Evolutionary conservation across 78 protist species (phyloP).

Genomic region (Dictyostelium capitatum): DNA sequence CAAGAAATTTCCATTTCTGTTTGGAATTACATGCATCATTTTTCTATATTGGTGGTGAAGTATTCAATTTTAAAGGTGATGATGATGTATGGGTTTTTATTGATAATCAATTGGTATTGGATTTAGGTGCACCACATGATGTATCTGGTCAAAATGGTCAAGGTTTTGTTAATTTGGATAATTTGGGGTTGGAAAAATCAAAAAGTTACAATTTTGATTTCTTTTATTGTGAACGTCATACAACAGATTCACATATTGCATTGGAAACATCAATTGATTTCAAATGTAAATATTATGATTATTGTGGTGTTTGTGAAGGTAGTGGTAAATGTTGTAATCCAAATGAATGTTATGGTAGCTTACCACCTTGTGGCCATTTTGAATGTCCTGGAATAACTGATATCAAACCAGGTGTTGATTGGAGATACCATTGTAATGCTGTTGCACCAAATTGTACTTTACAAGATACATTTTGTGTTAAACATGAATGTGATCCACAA

Average conservation of each 20-base stretch:
- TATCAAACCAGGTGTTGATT: background rate
- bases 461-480: background rate
- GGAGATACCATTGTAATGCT: background rate
- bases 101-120: constrained; percentile 44
- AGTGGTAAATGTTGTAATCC: constrained; percentile 52
- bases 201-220: constrained; percentile 42
- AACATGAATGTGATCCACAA: constrained; percentile 2
- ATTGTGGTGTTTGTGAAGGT: constrained; percentile 80
- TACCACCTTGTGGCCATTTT: background rate
- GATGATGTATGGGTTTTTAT: constrained; percentile 54
- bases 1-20: constrained; percentile 44
- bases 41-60: constrained; percentile 23
- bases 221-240: constrained; percentile 73
- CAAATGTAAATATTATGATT: constrained; percentile 50
- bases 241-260: constrained; percentile 28
- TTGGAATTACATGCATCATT: constrained; percentile 26
- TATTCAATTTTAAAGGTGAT: constrained; percentile 36
- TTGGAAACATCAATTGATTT: constrained; percentile 27
- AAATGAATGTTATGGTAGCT: background rate
- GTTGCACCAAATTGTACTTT: background rate
- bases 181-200: background rate
- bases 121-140: constrained; percentile 57
- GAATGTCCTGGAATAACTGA: constrained; percentile 21
- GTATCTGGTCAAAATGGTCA: constrained; percentile 6
- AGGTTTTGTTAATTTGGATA: constrained; percentile 16